Evolutionary conservation across 306 rosid genomes (phyloP).

Genomic region (Cucumis hystrix): DNA sequence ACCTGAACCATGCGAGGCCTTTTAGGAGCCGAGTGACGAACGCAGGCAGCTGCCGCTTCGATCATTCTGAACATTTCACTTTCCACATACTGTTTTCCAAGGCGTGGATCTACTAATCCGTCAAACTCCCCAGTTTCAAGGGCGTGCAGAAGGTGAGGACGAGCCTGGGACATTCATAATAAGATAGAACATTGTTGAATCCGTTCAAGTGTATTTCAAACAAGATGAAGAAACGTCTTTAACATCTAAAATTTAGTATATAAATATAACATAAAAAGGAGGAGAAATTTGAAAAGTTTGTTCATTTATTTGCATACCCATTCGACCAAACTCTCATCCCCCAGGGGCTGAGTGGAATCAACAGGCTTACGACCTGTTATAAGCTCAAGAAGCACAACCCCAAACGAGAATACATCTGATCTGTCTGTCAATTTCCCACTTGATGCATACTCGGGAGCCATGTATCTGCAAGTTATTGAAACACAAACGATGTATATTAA

Average conservation of each 20-base stretch:
- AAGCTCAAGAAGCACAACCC: constrained; percentile 87
- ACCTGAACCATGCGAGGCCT: constrained; percentile 97
- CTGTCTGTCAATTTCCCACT: constrained; percentile 90
- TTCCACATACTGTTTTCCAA: constrained; percentile 41
- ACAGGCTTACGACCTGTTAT: constrained; percentile 84
- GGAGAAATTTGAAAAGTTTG: background rate
- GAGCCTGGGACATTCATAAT: constrained; percentile 42
- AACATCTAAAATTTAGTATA: background rate
- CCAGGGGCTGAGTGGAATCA: constrained; percentile 63
- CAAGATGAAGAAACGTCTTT: background rate
- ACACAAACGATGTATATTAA: background rate
- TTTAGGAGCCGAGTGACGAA: constrained; percentile 79
- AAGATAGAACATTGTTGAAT: background rate
- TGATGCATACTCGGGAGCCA: constrained; percentile 97
- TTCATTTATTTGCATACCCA: constrained; percentile 50
- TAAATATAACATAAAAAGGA: background rate
- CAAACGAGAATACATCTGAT: constrained; percentile 94
- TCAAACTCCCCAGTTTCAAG: constrained; percentile 48
- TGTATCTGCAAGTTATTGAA: constrained; percentile 34
- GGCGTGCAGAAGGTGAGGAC: constrained; percentile 58
- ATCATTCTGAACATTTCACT: constrained; percentile 70
- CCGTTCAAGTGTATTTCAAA: background rate
- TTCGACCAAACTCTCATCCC: constrained; percentile 96
- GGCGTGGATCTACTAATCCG: constrained; percentile 56
- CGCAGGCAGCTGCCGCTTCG: constrained; percentile 90